phyloP scores from a whole-genome alignment of 148 eudicot species.

The Arctostaphylos glauca region DNA sequence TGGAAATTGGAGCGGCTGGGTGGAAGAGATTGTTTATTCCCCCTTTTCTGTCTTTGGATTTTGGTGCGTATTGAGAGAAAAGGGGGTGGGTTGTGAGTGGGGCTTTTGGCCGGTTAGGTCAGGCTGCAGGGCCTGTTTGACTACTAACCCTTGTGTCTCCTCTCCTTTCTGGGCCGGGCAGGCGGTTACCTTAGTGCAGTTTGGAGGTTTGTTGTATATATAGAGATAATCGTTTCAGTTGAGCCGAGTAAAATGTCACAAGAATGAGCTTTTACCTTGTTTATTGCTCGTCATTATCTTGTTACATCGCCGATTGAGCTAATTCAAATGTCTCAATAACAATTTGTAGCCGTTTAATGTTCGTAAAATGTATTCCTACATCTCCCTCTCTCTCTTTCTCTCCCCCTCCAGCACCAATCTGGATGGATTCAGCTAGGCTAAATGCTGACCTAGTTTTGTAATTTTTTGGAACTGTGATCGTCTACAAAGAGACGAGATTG shows the following conservation, averaged over 20 bases:
- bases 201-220: conserved; percentile 36
- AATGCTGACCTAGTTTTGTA: conserved; percentile 1
- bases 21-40: conserved; percentile 4
- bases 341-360: conserved; percentile 17
- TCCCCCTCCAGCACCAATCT: not conserved
- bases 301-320: conserved; percentile 17
- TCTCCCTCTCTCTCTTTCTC: not conserved
- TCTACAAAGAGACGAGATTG: not conserved
- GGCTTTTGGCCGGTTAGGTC: not conserved
- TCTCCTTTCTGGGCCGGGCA: conserved; percentile 18
- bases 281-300: conserved; percentile 14
- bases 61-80: not conserved
- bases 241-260: conserved; percentile 22
- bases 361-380: conserved; percentile 2
- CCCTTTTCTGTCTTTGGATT: not conserved
- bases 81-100: not conserved
- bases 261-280: conserved; percentile 19
- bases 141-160: conserved; percentile 13
- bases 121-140: not conserved
- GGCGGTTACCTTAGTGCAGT: conserved; percentile 17
- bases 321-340: conserved; percentile 14
- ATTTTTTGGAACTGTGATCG: not conserved
- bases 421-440: not conserved
- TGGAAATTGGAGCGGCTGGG: conserved; percentile 10
- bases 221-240: conserved; percentile 22